phyloP scores from a whole-genome alignment of 2,329 filamentous ascomycete genomes.

The Fusarium concolor region DNA sequence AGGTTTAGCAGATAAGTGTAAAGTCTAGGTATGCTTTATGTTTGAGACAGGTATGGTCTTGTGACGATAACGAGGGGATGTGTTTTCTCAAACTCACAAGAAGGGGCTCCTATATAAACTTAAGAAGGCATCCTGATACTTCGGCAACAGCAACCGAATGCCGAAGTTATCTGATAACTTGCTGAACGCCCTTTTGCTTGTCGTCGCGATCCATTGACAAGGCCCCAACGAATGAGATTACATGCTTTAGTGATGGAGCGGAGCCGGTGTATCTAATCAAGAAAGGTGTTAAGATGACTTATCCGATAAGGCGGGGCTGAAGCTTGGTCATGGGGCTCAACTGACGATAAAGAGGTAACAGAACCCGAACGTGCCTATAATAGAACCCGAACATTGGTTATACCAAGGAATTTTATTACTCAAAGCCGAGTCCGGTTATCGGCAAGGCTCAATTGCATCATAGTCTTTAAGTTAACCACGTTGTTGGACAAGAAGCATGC shows the following conservation, averaged over 20 bases:
- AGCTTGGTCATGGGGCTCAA: conserved; percentile 13
- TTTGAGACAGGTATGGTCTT: too few relatives aligned
- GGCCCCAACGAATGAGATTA: conserved; percentile 7
- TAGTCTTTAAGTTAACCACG: background rate
- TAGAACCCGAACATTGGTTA: conserved; percentile 14
- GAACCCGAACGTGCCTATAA: conserved; percentile 32
- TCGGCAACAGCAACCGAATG: background rate
- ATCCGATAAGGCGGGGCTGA: conserved; percentile 15
- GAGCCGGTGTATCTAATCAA: background rate
- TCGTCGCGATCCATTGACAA: conserved; percentile 4
- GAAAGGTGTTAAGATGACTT: background rate
- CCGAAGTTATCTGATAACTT: conserved; percentile 1
- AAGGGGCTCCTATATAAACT: background rate
- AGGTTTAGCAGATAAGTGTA: background rate
- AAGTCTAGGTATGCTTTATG: too few relatives aligned
- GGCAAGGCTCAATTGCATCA: background rate
- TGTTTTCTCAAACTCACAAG: background rate
- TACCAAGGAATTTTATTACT: background rate
- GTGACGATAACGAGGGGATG: background rate
- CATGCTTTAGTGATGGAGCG: background rate
- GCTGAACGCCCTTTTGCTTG: conserved; percentile 20
- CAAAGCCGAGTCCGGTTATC: background rate
- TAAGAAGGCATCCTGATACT: too few relatives aligned
- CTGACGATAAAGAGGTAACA: conserved; percentile 14
- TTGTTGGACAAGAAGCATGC: background rate